Evolutionary conservation across 345 rosid species (phyloP).

Genomic region (Eucalyptus regnans): DNA sequence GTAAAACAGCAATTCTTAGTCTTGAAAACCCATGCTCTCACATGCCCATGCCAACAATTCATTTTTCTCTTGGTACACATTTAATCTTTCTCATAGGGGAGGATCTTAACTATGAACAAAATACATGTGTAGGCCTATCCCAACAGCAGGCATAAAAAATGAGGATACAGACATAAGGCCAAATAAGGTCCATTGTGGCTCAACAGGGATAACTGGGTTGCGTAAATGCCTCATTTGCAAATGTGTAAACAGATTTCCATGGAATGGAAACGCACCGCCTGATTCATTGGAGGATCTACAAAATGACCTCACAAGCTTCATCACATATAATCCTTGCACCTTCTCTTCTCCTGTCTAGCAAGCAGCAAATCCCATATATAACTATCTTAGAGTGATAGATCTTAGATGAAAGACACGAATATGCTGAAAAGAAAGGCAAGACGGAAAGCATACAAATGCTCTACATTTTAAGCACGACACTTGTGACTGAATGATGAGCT

Average conservation of each 20-base stretch:
- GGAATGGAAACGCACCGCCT: slow-evolving; percentile 23
- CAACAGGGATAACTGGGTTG: not conserved
- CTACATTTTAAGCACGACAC: not conserved
- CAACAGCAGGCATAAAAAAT: not conserved
- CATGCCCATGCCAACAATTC: not conserved
- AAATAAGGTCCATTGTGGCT: not conserved
- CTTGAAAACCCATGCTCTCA: not conserved
- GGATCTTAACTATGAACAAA: not conserved
- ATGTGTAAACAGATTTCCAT: not conserved
- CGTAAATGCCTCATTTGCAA: not conserved
- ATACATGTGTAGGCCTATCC: not conserved
- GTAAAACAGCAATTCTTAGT: not conserved
- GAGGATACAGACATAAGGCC: not conserved
- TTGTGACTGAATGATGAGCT: not conserved
- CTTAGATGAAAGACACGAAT: not conserved
- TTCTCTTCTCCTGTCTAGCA: slow-evolving; percentile 63
- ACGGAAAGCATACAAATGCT: not conserved
- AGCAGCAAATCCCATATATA: not conserved
- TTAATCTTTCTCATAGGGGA: not conserved
- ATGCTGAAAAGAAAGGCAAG: not conserved
- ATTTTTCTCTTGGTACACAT: not conserved
- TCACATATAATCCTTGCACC: slow-evolving; percentile 58
- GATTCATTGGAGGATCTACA: slow-evolving; percentile 54
- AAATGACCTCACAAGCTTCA: slow-evolving; percentile 93
- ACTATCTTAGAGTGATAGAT: not conserved